These are phyloP conservation scores for Chaetomium olivaceum DNA, from an alignment of 2,329 filamentous ascomycete species.

Conservation along the genomic window DNA sequence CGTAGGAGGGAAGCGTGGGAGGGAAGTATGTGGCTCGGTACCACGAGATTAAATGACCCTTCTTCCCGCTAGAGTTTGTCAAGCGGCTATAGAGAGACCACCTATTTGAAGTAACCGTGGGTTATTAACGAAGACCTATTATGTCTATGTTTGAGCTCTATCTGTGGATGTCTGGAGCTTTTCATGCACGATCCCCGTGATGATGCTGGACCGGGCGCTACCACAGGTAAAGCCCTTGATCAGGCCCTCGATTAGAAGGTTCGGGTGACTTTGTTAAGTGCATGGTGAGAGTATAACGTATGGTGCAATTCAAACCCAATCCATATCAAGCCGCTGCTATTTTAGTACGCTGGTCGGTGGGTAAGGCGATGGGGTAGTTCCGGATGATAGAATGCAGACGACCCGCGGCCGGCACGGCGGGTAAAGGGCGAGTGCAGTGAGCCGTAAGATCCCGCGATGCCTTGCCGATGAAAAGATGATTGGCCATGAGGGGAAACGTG, in stretches of 20 bases:
- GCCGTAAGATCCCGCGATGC: neutral
- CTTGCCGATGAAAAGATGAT: neutral
- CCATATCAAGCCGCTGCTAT: constrained; percentile 14
- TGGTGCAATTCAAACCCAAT: neutral
- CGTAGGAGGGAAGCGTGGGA: neutral
- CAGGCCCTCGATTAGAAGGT: neutral
- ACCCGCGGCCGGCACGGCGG: constrained; percentile 15
- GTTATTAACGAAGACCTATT: neutral
- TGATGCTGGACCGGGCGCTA: neutral
- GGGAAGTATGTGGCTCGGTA: neutral
- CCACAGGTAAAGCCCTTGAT: neutral
- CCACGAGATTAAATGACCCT: neutral
- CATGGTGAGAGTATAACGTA: neutral
- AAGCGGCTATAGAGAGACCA: neutral
- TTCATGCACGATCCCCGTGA: neutral
- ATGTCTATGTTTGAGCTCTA: neutral
- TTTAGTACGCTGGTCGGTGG: constrained; percentile 1
- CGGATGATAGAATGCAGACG: constrained; percentile 5
- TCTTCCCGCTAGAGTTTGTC: neutral
- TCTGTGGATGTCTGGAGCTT: neutral
- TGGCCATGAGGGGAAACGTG: neutral
- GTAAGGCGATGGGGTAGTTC: constrained; percentile 23
- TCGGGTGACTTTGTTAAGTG: neutral
- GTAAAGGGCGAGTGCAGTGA: constrained; percentile 12
- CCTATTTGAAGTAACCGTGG: too few relatives aligned